Base-by-base conservation (phyloP, 2,329 filamentous ascomycete species). In the Penicillium sp. region DNA sequence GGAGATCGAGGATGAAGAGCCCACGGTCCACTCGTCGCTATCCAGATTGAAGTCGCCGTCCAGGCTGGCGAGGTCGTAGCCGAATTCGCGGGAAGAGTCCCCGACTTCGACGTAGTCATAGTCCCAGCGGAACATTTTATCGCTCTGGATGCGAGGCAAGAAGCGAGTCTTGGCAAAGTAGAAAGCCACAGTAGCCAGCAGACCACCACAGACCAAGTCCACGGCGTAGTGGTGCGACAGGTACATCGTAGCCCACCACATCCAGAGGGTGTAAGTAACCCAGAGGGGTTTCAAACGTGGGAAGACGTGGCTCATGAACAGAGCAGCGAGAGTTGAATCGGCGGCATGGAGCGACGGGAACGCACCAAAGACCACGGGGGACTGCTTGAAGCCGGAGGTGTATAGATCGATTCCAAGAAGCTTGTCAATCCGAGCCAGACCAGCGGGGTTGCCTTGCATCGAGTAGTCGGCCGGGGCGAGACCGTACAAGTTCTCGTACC, bases 211-310 rank as follows among this genome's bases (percentile, higher is more conserved):
- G 24, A 96, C 89, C 44, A 97, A 78, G 69, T 97, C 92, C 35
- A 97, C 87, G 28, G 91, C 92, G 68, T 97, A 97, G 75, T 97
- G 92, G 72, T 97, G 92, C 64, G 89, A 95, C 45, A 97, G 81
- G 67, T 97, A 96, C 89, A 97, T 95, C 60, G 92, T 97, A 10
- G 91, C 88, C 90, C 92, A 97, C 88, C 90, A 96, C 63, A 96
- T 84, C 92, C 92, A 96, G 66, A 87, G 81, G 39, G 87, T 87
- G 71, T 96, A 97, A 56, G 81, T 78, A 56, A 91, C 81, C 72
- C 95, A 95, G 46, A 93, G 72, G 10, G 86, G 83, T 58, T 87
- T 84, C 58, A 95, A 80, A 53, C 82, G 83, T 4, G 92, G 92
- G 77, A 97, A 96, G 68, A 88, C 84, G 72, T 95, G 86, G 71